phyloP scores from a whole-genome alignment of 2,329 filamentous ascomycete genomes.

The Arthroderma sp. region DNA sequence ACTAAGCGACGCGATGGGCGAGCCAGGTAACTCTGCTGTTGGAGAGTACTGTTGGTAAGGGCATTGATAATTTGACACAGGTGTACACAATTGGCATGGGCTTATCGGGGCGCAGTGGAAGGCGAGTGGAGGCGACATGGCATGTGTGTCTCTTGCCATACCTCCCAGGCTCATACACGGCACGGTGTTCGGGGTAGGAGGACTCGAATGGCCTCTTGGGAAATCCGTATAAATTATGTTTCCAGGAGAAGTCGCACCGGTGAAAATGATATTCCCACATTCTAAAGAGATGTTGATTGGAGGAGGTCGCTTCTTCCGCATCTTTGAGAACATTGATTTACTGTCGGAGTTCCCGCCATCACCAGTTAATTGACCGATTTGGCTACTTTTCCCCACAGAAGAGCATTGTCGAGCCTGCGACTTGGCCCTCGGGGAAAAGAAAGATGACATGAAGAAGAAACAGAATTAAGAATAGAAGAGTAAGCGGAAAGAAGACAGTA shows the following conservation, averaged over 20 bases:
- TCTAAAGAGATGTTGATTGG: slow-evolving; percentile 11
- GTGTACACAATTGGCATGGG: neutral
- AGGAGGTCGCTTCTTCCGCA: slow-evolving; percentile 10
- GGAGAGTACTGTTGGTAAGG: neutral
- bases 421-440: slow-evolving; percentile 8
- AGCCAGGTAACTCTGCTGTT: slow-evolving; percentile 8
- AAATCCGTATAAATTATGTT: slow-evolving; percentile 5
- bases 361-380: neutral
- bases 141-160: slow-evolving; percentile 4
- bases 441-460: slow-evolving; percentile 5
- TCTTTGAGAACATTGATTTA: slow-evolving; percentile 9
- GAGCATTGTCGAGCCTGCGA: slow-evolving; percentile 4
- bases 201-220: slow-evolving; percentile 7
- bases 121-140: neutral
- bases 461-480: neutral
- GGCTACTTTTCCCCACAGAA: slow-evolving; percentile 1
- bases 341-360: neutral
- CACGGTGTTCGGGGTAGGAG: slow-evolving; percentile 5
- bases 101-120: neutral
- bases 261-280: slow-evolving; percentile 10
- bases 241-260: slow-evolving; percentile 3
- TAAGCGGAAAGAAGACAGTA: neutral
- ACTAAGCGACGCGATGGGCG: neutral
- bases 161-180: slow-evolving; percentile 6
- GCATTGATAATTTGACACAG: neutral